A percentile compares a stretch with the other conserved stretches of the same genome.
Conservation (phyloP, 306 rosid species). For the Urtica urens region DNA sequence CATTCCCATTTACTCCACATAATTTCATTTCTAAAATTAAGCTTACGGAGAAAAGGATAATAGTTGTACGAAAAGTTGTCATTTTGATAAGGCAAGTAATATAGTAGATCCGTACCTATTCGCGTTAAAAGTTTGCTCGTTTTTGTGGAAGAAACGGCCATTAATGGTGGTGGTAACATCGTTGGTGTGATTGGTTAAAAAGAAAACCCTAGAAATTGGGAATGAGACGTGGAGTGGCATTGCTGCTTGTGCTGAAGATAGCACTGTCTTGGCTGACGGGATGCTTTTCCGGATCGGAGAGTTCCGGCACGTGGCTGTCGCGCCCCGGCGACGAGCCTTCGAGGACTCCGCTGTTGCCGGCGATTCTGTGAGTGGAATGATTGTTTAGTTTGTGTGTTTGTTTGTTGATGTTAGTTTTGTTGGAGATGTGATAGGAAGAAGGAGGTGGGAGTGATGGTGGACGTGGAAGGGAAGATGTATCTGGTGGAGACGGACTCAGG, state of each 20-base stretch:
- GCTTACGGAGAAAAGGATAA: too few relatives aligned
- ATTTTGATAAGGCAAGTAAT: too few relatives aligned
- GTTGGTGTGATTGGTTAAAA: too few relatives aligned
- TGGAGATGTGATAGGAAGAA: slow-evolving; percentile 12
- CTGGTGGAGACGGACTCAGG: not conserved
- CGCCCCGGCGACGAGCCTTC: not conserved
- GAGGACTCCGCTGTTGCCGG: slow-evolving; percentile 17
- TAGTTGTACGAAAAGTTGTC: too few relatives aligned
- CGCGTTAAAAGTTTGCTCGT: too few relatives aligned
- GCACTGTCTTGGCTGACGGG: slow-evolving; percentile 2
- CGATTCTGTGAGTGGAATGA: slow-evolving; percentile 9
- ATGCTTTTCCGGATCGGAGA: slow-evolving; percentile 7
- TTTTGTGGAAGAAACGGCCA: too few relatives aligned
- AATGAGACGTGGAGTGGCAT: slow-evolving; percentile 18
- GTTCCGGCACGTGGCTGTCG: slow-evolving; percentile 6
- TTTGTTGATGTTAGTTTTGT: not conserved
- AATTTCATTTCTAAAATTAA: too few relatives aligned
- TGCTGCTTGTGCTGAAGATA: slow-evolving; percentile 11
- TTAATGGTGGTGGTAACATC: too few relatives aligned
- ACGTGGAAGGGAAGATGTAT: slow-evolving; percentile 13
- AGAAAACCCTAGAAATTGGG: too few relatives aligned
- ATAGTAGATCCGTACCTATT: too few relatives aligned
- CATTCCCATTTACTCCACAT: too few relatives aligned
- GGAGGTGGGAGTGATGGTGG: slow-evolving; percentile 9
- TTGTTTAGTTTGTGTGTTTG: not conserved